phyloP scores from a whole-genome alignment of 164 flowering plant species.

The Nymphaea thermarum region DNA sequence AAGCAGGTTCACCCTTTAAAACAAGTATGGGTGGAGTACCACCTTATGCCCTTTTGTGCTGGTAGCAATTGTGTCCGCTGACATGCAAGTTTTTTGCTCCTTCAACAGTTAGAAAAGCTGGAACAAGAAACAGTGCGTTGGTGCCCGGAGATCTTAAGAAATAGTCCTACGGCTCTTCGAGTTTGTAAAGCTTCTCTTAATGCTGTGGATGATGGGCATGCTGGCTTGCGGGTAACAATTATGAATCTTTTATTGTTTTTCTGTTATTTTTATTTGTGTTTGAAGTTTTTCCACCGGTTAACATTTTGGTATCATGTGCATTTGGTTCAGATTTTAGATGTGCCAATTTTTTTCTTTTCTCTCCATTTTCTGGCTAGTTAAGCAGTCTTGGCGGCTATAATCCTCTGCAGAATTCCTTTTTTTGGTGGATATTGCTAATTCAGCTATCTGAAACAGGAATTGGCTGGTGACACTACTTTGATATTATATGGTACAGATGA shows the following conservation, averaged over 20 bases:
- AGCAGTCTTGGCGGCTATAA: too few relatives aligned
- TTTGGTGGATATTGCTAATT: too few relatives aligned
- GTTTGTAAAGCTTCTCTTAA: conserved; percentile 82
- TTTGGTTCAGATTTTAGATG: too few relatives aligned
- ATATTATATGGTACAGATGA: conserved; percentile 90
- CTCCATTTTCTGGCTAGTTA: background rate
- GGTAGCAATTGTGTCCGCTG: too few relatives aligned
- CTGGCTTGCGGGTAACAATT: conserved; percentile 74
- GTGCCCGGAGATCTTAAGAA: conserved; percentile 85
- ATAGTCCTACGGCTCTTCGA: conserved; percentile 88
- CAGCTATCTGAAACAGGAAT: conserved; percentile 24
- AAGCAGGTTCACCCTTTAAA: too few relatives aligned
- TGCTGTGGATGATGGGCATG: conserved; percentile 97
- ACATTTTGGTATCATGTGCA: background rate
- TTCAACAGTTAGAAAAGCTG: conserved; percentile 48
- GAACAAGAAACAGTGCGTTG: conserved; percentile 85
- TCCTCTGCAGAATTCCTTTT: too few relatives aligned
- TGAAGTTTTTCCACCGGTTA: background rate
- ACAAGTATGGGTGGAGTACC: too few relatives aligned
- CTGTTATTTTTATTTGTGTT: background rate
- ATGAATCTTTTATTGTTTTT: too few relatives aligned
- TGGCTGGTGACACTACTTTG: conserved; percentile 80
- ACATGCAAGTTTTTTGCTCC: background rate
- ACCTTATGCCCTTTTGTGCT: too few relatives aligned
- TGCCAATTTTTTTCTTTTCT: background rate